Evolutionary conservation across 768 basidiomycete genomes (phyloP), one percentile per base, ranked within the genome.

Genomic region (Tricholomella constricta): DNA sequence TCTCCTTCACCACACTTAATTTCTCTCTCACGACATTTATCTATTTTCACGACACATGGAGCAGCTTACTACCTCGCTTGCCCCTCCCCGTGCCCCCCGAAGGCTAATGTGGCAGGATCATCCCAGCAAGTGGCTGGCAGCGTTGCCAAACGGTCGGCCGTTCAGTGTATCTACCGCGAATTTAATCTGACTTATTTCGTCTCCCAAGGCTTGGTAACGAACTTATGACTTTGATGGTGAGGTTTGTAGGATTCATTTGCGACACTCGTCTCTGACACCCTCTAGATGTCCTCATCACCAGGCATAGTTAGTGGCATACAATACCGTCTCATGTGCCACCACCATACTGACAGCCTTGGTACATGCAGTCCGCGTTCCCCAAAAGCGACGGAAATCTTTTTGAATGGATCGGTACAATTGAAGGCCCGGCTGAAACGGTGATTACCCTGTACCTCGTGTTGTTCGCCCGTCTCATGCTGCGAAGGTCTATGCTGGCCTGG

Each of bases 361-460:
- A 31, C n/a, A 15, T 14, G 14, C 60, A 93, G 91, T 92, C 92
- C 43, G 93, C 93, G 6, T 94, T 94, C 68, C 93, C 93, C 1
- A 92, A 88, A 65, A 84, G 82, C 55, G 92, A 95, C 53, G 82
- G 86, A 10, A 93, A 91, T 69, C 74, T 95, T 12, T 92, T 92
- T 57, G 91, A 94, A 64, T 95, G 93, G 93, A 79, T 83, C 4
- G 93, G 92, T 6, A 91, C 91, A 37, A 89, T 95, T 63, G 89
- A 90, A 63, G 93, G 93, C 0, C 83, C 90, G 1, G 59, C 81
- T 34, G 89, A 81, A 59, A 94, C 91, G 14, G 89, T 89, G 61
- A 50, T 51, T 34, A 40, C 52, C 25, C 26, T 51, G 44, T 14
- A 38, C 41, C 15, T 32, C 36, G 41, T 45, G 27, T 42, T 19